A percentile compares a stretch with the other conserved stretches of the same genome.
phyloP scores from a whole-genome alignment of 1,139 yeast genomes.

The Debaryomyces subglobosus region DNA sequence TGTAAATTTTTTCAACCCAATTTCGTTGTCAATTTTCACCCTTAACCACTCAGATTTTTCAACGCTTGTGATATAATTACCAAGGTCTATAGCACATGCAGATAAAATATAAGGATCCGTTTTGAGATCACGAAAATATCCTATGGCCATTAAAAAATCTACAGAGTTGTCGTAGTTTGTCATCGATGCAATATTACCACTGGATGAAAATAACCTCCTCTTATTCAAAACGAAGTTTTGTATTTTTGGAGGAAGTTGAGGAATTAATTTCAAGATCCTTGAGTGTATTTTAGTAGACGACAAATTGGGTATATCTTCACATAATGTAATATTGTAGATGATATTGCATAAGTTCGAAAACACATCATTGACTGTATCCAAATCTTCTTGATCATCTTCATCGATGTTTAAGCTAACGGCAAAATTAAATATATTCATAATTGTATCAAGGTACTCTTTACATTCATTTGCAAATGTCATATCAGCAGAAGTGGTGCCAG shows the following conservation, averaged over 20 bases:
- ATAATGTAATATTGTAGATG: conserved; percentile 20
- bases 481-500: not conserved
- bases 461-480: not conserved
- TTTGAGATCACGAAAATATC: conserved; percentile 7
- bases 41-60: conserved; percentile 21
- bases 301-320: conserved; percentile 20
- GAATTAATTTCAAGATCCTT: conserved; percentile 12
- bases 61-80: conserved; percentile 34
- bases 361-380: conserved; percentile 14
- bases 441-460: conserved; percentile 7
- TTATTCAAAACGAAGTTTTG: conserved; percentile 18
- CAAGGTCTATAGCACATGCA: conserved; percentile 35
- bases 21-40: conserved; percentile 13
- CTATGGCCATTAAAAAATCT: conserved; percentile 15
- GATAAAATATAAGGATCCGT: conserved; percentile 33
- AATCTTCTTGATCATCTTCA: conserved; percentile 15
- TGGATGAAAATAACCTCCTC: conserved; percentile 37
- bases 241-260: conserved; percentile 10
- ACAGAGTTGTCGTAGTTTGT: conserved; percentile 21
- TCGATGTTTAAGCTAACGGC: conserved; percentile 6
- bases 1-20: conserved; percentile 21
- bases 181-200: conserved; percentile 42
- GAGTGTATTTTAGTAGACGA: conserved; percentile 11
- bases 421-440: conserved; percentile 1
- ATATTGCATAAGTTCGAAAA: conserved; percentile 19